These are phyloP conservation scores for Falciphora oryzae DNA, from an alignment of 2,329 filamentous ascomycete species.

Conservation along the genomic window DNA sequence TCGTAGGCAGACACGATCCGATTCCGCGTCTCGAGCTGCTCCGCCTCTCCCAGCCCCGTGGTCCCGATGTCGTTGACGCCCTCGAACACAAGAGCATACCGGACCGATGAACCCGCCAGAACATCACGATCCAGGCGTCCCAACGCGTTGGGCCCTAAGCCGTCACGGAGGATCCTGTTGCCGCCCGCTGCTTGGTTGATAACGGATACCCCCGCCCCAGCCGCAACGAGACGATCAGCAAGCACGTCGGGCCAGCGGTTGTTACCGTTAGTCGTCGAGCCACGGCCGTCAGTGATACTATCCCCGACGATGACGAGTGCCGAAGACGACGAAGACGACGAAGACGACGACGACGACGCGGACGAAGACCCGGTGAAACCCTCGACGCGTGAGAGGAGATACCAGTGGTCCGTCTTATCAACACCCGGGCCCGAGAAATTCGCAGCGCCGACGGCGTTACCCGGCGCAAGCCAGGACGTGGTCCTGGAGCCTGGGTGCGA, in stretches of 20 bases:
- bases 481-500: slow-evolving; percentile 57
- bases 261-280: slow-evolving; percentile 54
- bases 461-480: slow-evolving; percentile 35
- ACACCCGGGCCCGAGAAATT: slow-evolving; percentile 14
- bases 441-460: not conserved
- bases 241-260: slow-evolving; percentile 34
- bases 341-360: slow-evolving; percentile 50
- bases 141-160: slow-evolving; percentile 56
- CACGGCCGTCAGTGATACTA: slow-evolving; percentile 60
- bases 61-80: slow-evolving; percentile 64
- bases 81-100: slow-evolving; percentile 60
- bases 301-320: slow-evolving; percentile 57
- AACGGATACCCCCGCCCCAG: slow-evolving; percentile 39
- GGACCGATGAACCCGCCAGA: slow-evolving; percentile 49
- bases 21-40: slow-evolving; percentile 37
- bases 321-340: slow-evolving; percentile 61
- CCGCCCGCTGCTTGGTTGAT: slow-evolving; percentile 64
- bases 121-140: slow-evolving; percentile 60
- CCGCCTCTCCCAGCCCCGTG: slow-evolving; percentile 39
- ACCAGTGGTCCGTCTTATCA: slow-evolving; percentile 9
- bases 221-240: slow-evolving; percentile 41
- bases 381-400: slow-evolving; percentile 9
- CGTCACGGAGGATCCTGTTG: slow-evolving; percentile 57
- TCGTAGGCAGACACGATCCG: slow-evolving; percentile 45
- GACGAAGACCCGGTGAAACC: not conserved